A percentile compares a stretch with the other conserved stretches of the same genome.
phyloP scores from a whole-genome alignment of 2,329 filamentous ascomycete genomes.

The Elsinoe batatas region DNA sequence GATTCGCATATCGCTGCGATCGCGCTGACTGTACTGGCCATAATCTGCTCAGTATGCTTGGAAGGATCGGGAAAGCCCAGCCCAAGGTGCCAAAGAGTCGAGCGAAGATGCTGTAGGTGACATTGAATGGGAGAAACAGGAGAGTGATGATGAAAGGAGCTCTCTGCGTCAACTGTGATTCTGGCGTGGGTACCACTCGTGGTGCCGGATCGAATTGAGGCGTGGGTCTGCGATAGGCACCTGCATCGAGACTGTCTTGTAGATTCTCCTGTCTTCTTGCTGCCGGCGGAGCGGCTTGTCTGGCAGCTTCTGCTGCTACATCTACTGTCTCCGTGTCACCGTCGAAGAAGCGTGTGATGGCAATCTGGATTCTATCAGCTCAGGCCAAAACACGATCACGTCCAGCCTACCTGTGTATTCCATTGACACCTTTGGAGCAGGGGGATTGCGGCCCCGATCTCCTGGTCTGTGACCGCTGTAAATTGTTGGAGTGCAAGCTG shows the following conservation, averaged over 20 bases:
- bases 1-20: conserved; percentile 49
- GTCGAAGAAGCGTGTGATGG: conserved; percentile 95
- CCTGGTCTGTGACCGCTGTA: conserved; percentile 77
- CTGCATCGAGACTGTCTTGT: conserved; percentile 39
- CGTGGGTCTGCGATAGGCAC: conserved; percentile 15
- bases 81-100: conserved; percentile 62
- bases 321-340: conserved; percentile 85
- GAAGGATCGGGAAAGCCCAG: conserved; percentile 72
- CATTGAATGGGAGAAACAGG: conserved; percentile 69
- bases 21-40: conserved; percentile 47
- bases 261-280: conserved; percentile 64
- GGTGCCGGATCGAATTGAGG: conserved; percentile 59
- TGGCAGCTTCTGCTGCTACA: conserved; percentile 64
- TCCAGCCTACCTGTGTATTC: conserved; percentile 67
- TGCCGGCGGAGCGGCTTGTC: conserved; percentile 48
- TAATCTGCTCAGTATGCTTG: conserved; percentile 46
- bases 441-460: conserved; percentile 63
- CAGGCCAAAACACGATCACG: neutral
- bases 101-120: conserved; percentile 64
- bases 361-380: conserved; percentile 53
- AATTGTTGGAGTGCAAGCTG: conserved; percentile 81
- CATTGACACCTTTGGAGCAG: conserved; percentile 80
- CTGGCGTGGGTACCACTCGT: conserved; percentile 68
- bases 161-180: conserved; percentile 53
- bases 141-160: conserved; percentile 68